Evolutionary conservation across 2,329 filamentous ascomycete genomes (phyloP).

Genomic region (Colletotrichum lentis): DNA sequence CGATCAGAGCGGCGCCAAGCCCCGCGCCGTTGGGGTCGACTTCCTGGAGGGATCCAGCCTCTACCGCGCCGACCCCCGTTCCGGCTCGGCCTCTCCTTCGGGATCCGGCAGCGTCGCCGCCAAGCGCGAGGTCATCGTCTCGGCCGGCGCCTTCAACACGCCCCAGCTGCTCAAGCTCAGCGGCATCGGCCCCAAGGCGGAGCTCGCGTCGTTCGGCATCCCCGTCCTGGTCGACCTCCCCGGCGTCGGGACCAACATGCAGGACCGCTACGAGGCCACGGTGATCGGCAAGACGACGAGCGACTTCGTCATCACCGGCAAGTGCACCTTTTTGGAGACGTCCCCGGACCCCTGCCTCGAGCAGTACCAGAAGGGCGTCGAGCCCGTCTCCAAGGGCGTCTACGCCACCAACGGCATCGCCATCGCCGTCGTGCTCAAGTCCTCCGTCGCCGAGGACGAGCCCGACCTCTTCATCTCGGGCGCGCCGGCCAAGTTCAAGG

Average conservation of each 20-base stretch:
- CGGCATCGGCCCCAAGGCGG: conserved; percentile 55
- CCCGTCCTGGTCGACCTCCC: conserved; percentile 54
- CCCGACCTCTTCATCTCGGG: conserved; percentile 65
- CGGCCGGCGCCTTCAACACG: conserved; percentile 59
- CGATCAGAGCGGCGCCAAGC: conserved; percentile 43
- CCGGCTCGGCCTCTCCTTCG: conserved; percentile 39
- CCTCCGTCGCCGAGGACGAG: conserved; percentile 51
- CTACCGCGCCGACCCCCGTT: conserved; percentile 55
- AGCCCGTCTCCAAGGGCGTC: conserved; percentile 44
- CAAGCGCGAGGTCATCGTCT: conserved; percentile 58
- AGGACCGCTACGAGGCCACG: conserved; percentile 53
- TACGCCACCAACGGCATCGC: conserved; percentile 61
- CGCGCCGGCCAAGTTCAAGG: conserved; percentile 61
- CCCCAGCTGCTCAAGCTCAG: conserved; percentile 62
- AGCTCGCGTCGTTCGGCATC: conserved; percentile 56
- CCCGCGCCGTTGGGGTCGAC: conserved; percentile 47
- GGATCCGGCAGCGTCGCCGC: conserved; percentile 31
- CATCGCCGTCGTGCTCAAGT: conserved; percentile 53
- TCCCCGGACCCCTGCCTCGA: conserved; percentile 50
- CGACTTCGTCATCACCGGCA: conserved; percentile 44
- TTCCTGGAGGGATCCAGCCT: conserved; percentile 49
- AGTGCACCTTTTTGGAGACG: conserved; percentile 46
- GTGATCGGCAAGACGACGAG: conserved; percentile 39
- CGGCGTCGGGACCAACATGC: conserved; percentile 61
- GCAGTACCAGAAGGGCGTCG: conserved; percentile 42